Conservation (phyloP, 2,329 filamentous ascomycete species). For the Pseudocercospora crystallina region DNA sequence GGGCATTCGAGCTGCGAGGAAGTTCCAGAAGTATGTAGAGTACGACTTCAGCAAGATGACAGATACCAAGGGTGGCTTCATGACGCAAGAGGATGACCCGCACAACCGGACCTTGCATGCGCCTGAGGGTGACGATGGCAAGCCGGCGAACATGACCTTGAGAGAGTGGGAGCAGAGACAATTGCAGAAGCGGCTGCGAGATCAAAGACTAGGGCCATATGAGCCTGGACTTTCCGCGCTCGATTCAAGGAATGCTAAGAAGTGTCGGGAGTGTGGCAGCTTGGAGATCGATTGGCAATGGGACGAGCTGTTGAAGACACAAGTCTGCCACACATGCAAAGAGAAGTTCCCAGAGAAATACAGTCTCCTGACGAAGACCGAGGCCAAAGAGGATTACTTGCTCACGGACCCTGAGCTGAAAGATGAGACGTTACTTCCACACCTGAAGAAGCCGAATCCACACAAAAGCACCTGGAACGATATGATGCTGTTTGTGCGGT, state of each 20-base stretch:
- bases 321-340: slow-evolving; percentile 81
- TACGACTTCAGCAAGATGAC: slow-evolving; percentile 98
- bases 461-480: slow-evolving; percentile 96
- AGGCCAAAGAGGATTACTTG: slow-evolving; percentile 92
- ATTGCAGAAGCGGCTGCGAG: slow-evolving; percentile 68
- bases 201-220: slow-evolving; percentile 76
- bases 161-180: slow-evolving; percentile 89
- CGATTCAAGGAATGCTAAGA: slow-evolving; percentile 58
- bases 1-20: slow-evolving; percentile 72
- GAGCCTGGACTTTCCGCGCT: slow-evolving; percentile 84
- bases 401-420: slow-evolving; percentile 93
- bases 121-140: slow-evolving; percentile 55
- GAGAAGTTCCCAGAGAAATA: slow-evolving; percentile 90
- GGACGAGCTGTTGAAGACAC: slow-evolving; percentile 77
- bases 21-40: slow-evolving; percentile 92
- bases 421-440: slow-evolving; percentile 81
- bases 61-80: slow-evolving; percentile 93
- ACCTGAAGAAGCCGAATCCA: slow-evolving; percentile 85
- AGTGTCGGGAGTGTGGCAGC: slow-evolving; percentile 78
- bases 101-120: slow-evolving; percentile 74
- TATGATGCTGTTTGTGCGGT: slow-evolving; percentile 96
- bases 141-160: slow-evolving; percentile 83
- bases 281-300: slow-evolving; percentile 94
- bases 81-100: slow-evolving; percentile 88
- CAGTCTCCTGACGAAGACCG: slow-evolving; percentile 92